A percentile compares a stretch with the other conserved stretches of the same genome.
Evolutionary conservation across 1,284 basidiomycete species (phyloP).

Genomic region (Microbotryum silenes-acaulis): DNA sequence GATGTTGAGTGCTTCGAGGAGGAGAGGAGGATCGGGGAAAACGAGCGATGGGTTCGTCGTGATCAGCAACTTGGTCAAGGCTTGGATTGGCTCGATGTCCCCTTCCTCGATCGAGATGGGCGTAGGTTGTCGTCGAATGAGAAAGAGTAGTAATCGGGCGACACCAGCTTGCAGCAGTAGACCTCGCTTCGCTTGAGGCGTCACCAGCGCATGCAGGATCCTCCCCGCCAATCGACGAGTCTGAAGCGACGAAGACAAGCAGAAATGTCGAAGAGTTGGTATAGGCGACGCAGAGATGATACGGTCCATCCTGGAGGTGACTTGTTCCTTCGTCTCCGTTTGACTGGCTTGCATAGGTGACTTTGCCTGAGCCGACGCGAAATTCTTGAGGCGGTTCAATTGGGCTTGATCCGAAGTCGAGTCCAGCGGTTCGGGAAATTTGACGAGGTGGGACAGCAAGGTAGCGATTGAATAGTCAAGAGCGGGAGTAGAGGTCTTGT

Average conservation of each 20-base stretch:
- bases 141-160: conserved; percentile 57
- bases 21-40: conserved; percentile 60
- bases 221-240: conserved; percentile 42
- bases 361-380: conserved; percentile 30
- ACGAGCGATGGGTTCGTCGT: conserved; percentile 81
- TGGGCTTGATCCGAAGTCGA: conserved; percentile 57
- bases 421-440: conserved; percentile 60
- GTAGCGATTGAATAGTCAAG: conserved; percentile 67
- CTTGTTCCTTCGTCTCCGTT: conserved; percentile 55
- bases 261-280: conserved; percentile 54
- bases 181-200: conserved; percentile 68
- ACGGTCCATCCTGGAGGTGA: conserved; percentile 50
- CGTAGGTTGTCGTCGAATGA: conserved; percentile 47
- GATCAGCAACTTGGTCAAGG: conserved; percentile 84
- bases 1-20: conserved; percentile 72
- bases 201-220: conserved; percentile 62
- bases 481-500: conserved; percentile 37
- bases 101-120: conserved; percentile 32
- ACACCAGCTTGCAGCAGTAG: conserved; percentile 76
- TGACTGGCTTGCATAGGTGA: background rate
- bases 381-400: conserved; percentile 29
- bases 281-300: conserved; percentile 50
- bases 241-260: conserved; percentile 46
- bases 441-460: conserved; percentile 64
- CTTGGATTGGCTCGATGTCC: conserved; percentile 68